Base-by-base conservation (phyloP, 208 protist species). In the Sergeia podlipaevii region DNA sequence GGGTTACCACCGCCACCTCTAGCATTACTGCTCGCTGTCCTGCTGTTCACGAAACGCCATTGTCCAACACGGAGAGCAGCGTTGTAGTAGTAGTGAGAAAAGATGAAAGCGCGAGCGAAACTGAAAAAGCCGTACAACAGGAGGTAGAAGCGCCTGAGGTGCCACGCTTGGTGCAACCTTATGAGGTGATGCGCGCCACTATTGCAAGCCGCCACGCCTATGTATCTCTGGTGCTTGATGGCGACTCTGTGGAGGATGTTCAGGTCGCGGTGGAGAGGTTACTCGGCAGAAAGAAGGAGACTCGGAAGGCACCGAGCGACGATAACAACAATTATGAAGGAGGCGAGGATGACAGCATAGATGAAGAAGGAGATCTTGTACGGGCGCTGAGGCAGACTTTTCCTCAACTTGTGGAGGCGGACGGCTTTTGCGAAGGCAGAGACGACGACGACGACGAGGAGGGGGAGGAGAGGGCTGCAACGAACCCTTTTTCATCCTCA, bases 171-270 rank as follows among this genome's bases (percentile, higher is more conserved):
- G 58, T 93, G 15, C 51, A 87, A 48, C 82, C 86, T 1, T 28
- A 59, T 32, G 57, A 89, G 32, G 86, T 93, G 33, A 65, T 70
- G 49, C 56, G 65, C 10, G 51, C 58, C n/a, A 93, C 82, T 1
- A 23, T 51, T 3, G 76, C 69, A 0, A 93, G 82, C 30, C 50
- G 33, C 18, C 57, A 65, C 15, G 27, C 83, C 0, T 93, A 83
- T 42, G 42, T 93, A 4, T 80, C 80, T n/a, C 74, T 93, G 27
- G 61, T 93, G 4, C 63, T 93, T 21, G 86, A 93, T 57, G 73
- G 79, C 10, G 67, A 91, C 44, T 28, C 23, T 7, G 43, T 62
- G 0, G 41, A 42, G 3, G 82, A 90, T 8, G 62, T 93, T 18
- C 68, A 52, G 37, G 29, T 1, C 5, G 74, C 82, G 1, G 23